Evolutionary conservation across 2,329 filamentous ascomycete genomes (phyloP).

Genomic region (Phyllosticta citriasiana): DNA sequence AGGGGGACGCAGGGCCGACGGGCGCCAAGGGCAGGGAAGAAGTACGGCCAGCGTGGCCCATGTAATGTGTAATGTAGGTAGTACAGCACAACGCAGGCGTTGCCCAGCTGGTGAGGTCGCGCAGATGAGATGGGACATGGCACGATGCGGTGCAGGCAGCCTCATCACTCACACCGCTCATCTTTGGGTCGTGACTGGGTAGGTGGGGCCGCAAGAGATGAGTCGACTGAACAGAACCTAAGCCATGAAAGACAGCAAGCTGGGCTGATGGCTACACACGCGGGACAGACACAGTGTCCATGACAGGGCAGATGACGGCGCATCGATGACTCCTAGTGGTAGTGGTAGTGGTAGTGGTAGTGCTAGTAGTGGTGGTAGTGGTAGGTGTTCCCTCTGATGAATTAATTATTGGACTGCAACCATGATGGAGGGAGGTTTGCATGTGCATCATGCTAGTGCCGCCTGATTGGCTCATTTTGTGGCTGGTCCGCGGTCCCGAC

Average conservation of each 20-base stretch:
- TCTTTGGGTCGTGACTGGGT: neutral
- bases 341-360: neutral
- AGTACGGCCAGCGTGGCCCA: neutral
- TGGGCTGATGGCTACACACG: no score
- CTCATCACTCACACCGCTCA: neutral
- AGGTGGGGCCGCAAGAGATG: neutral
- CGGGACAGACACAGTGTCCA: neutral
- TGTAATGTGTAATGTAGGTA: neutral
- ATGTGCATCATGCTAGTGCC: neutral
- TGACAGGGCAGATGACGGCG: neutral
- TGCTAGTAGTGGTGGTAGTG: no score
- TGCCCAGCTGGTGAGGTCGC: neutral
- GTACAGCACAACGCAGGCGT: neutral
- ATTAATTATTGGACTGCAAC: neutral
- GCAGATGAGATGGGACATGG: neutral
- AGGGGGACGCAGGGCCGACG: neutral
- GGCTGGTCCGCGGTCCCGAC: neutral
- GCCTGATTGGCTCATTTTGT: neutral
- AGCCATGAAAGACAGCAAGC: no score
- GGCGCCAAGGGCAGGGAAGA: neutral
- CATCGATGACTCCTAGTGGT: neutral
- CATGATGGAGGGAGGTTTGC: neutral
- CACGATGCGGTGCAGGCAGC: neutral
- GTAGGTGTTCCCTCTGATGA: no score
- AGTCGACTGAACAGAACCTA: neutral